Base-by-base conservation (phyloP, 345 rosid species). In the Orychophragmus violaceus region DNA sequence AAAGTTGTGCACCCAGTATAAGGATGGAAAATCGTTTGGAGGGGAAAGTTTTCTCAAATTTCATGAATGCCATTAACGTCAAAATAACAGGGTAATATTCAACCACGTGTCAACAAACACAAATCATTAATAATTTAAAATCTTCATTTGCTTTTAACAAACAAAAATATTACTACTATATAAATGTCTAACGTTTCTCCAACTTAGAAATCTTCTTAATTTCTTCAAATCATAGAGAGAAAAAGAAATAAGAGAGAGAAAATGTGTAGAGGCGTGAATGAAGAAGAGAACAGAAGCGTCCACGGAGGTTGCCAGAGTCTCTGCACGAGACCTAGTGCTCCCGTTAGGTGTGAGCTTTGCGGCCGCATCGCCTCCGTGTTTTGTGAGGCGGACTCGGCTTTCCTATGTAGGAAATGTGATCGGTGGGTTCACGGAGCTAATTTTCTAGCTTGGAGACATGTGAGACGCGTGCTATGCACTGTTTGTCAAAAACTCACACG, bases 321-420 rank as follows among this genome's bases (percentile, higher is more conserved):
- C 0, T 74, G 77, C 55, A 51, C 23, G 63, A 60, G 52, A 12
- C 56, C 42, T 10, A 60, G 28, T 55, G 66, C 27, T 7, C 58
- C 64, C 19, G 76, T 81, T 23, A 56, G 57, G 13, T 91, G 97
- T 65, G 96, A 82, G 82, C 86, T 91, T 0, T 91, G 97, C 18
- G 80, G 78, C 1, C 49, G 78, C 3, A 70, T 69, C 48, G 96
- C 96, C 16, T 57, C 77, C 21, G 64, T 88, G 48, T 91, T 85
- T 56, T 91, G 97, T 70, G 88, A 80, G 62, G 97, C 97, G 1
- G 97, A 91, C 64, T 77, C 85, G 50, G 96, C 97, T 0, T 87
- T 62, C 59, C 82, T 88, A 0, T 91, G 97, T 70, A 27, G 74
- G 36, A 74, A 76, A 60, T 91, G 97, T 22, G 97, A 91, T 49